Conservation (phyloP, 768 basidiomycete genomes). For the Termitomyces sp. region DNA sequence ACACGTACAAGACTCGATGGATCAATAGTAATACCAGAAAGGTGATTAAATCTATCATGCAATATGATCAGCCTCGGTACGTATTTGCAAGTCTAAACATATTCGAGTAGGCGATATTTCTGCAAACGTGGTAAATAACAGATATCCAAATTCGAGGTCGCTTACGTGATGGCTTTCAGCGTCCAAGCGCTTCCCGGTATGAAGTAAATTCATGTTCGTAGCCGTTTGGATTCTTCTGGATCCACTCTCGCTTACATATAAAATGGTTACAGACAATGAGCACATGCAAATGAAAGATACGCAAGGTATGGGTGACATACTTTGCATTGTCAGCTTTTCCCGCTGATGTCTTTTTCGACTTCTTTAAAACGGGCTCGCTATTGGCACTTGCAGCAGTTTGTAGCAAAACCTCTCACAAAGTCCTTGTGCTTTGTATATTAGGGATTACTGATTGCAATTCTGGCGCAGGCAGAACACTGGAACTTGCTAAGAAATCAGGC, state of each 20-base stretch:
- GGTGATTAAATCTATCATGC: too few relatives aligned
- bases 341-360: background rate
- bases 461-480: background rate
- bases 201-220: too few relatives aligned
- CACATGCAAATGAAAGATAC: background rate
- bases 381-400: background rate
- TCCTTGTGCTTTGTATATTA: background rate
- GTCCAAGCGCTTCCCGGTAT: background rate
- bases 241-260: background rate
- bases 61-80: too few relatives aligned
- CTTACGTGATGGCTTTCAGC: background rate
- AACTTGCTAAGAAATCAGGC: too few relatives aligned
- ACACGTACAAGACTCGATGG: too few relatives aligned
- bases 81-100: too few relatives aligned
- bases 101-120: too few relatives aligned
- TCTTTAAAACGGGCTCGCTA: background rate
- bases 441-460: background rate
- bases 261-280: background rate
- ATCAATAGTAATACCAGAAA: too few relatives aligned
- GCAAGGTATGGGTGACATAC: background rate
- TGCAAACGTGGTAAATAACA: too few relatives aligned
- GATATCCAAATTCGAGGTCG: too few relatives aligned
- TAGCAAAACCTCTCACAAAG: background rate
- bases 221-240: too few relatives aligned
- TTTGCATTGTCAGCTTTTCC: background rate